A percentile compares a stretch with the other conserved stretches of the same genome.
Evolutionary conservation across 208 protist species (phyloP).

Genomic region (Wallacemonas collosoma): DNA sequence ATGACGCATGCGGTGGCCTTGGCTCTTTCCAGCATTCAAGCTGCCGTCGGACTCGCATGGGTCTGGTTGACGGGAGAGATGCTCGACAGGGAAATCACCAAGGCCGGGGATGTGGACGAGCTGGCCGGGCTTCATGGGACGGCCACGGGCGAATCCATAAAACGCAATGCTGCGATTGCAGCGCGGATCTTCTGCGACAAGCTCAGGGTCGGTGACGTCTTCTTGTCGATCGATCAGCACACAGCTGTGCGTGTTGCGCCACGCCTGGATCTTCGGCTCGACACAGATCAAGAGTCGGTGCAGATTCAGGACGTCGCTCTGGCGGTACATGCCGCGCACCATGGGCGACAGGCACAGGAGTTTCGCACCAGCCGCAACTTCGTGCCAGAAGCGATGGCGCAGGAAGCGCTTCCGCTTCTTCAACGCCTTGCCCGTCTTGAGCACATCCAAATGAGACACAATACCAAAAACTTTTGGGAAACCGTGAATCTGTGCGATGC

Average conservation of each 20-base stretch:
- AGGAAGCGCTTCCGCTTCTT: conserved; percentile 98
- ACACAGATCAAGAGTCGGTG: conserved; percentile 96
- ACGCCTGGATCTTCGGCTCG: conserved; percentile 97
- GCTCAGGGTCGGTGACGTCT: conserved; percentile 97
- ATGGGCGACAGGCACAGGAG: conserved; percentile 98
- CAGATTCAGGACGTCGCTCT: conserved; percentile 97
- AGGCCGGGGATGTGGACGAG: conserved; percentile 97
- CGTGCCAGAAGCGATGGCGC: conserved; percentile 95
- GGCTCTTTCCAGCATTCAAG: conserved; percentile 14
- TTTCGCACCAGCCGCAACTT: conserved; percentile 94
- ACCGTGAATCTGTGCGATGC: conserved; percentile 98
- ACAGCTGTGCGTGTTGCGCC: conserved; percentile 97
- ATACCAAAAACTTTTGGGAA: conserved; percentile 99
- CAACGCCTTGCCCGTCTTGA: conserved; percentile 96
- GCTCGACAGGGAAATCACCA: conserved; percentile 95
- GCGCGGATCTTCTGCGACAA: conserved; percentile 66
- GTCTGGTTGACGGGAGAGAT: conserved; percentile 93
- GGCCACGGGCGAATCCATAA: conserved; percentile 98
- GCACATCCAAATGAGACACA: conserved; percentile 98
- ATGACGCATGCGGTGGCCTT: conserved; percentile 86
- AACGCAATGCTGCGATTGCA: conserved; percentile 90
- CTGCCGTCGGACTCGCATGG: conserved; percentile 91
- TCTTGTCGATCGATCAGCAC: conserved; percentile 97
- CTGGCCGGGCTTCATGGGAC: conserved; percentile 92
- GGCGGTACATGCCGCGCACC: conserved; percentile 96